phyloP scores from a whole-genome alignment of 192 early-diverging fungal genomes.

The Entomortierella chlamydospora region DNA sequence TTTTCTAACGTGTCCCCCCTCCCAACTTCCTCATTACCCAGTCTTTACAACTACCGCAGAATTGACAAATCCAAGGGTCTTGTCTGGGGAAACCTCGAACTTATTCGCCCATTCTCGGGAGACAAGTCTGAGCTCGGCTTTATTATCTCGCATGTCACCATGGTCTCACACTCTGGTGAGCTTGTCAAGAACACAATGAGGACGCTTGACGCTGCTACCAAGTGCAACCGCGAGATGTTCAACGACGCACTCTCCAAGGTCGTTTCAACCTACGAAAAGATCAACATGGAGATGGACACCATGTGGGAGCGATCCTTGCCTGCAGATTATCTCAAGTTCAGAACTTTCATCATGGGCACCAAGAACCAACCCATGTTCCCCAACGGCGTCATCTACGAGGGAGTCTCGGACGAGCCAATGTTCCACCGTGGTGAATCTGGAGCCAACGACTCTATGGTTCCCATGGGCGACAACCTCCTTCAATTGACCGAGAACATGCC shows the following conservation, averaged over 20 bases:
- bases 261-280: conserved; percentile 69
- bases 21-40: conserved; percentile 4
- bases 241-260: conserved; percentile 68
- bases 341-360: conserved; percentile 93
- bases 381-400: conserved; percentile 89
- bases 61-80: conserved; percentile 66
- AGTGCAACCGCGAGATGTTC: conserved; percentile 70
- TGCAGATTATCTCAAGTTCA: conserved; percentile 84
- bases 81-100: conserved; percentile 77
- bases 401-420: conserved; percentile 64
- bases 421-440: conserved; percentile 87
- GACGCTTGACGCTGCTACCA: conserved; percentile 65
- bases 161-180: conserved; percentile 78
- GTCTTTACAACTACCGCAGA: conserved; percentile 90
- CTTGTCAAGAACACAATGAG: conserved; percentile 72
- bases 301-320: conserved; percentile 80
- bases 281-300: conserved; percentile 84
- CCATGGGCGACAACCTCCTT: conserved; percentile 87
- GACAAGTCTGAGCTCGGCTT: conserved; percentile 83
- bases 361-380: conserved; percentile 94
- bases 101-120: conserved; percentile 84
- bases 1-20: background rate
- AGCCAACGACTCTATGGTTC: conserved; percentile 89
- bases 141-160: conserved; percentile 90
- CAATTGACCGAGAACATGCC: conserved; percentile 85